These are phyloP conservation scores for Candida cerambycidarum DNA, from an alignment of 805 yeast genomes.

Conservation along the genomic window DNA sequence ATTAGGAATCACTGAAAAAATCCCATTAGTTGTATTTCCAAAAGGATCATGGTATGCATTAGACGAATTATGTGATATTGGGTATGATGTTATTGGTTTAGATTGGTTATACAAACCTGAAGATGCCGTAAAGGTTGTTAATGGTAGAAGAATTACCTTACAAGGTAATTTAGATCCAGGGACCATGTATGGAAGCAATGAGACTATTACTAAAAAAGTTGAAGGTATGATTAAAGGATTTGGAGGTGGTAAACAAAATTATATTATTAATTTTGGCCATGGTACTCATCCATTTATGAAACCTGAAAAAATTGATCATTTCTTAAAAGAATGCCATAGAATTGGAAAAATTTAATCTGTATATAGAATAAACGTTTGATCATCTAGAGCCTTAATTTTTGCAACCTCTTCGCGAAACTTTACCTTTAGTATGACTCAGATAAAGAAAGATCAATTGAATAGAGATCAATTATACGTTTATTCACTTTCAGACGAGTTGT, in stretches of 20 bases:
- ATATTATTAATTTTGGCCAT: constrained; percentile 94
- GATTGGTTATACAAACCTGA: constrained; percentile 90
- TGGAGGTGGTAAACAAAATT: constrained; percentile 90
- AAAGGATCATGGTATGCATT: constrained; percentile 98
- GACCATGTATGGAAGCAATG: constrained; percentile 85
- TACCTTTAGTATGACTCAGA: neutral
- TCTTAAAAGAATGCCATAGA: constrained; percentile 84
- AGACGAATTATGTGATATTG: constrained; percentile 75
- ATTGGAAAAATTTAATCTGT: constrained; percentile 47
- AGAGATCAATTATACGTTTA: constrained; percentile 23
- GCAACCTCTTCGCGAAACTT: neutral
- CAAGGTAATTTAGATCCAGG: constrained; percentile 98
- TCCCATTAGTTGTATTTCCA: constrained; percentile 89
- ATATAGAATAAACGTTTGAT: constrained; percentile 2
- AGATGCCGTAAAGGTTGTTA: constrained; percentile 73
- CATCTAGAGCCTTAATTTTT: neutral
- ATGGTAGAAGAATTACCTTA: constrained; percentile 71
- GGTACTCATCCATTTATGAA: constrained; percentile 98
- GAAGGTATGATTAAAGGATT: constrained; percentile 87
- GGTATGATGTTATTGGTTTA: constrained; percentile 84
- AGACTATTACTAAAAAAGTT: constrained; percentile 74
- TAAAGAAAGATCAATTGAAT: neutral
- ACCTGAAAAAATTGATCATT: constrained; percentile 83
- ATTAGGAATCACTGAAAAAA: constrained; percentile 64
- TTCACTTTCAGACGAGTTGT: constrained; percentile 38